These are phyloP conservation scores for Cordyceps fumosorosea DNA, from an alignment of 2,329 filamentous ascomycete genomes.

Conservation along the genomic window DNA sequence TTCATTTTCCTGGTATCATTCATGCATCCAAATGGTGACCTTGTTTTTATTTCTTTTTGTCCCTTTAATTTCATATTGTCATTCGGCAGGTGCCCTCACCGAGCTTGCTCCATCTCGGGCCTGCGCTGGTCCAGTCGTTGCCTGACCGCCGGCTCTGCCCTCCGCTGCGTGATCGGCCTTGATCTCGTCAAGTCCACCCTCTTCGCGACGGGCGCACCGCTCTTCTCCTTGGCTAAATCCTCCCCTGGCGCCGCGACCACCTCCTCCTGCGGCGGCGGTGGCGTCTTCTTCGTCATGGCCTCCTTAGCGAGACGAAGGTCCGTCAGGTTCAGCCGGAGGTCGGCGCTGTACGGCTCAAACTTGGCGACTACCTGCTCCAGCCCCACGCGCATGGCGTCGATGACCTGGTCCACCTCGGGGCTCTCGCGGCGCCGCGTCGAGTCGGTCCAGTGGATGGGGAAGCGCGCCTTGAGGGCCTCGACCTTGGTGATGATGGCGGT, in stretches of 20 bases:
- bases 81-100: slow-evolving; percentile 14
- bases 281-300: slow-evolving; percentile 36
- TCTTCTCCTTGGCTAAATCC: slow-evolving; percentile 18
- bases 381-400: slow-evolving; percentile 57
- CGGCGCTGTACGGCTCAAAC: slow-evolving; percentile 68
- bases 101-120: slow-evolving; percentile 20
- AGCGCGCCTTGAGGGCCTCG: slow-evolving; percentile 54
- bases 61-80: not conserved
- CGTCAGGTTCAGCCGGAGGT: slow-evolving; percentile 60
- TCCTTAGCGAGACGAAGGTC: slow-evolving; percentile 73
- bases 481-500: slow-evolving; percentile 62
- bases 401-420: slow-evolving; percentile 64
- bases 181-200: slow-evolving; percentile 26
- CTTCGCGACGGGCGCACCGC: slow-evolving; percentile 7
- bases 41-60: slow-evolving; percentile 2
- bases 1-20: not conserved
- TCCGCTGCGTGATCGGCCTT: slow-evolving; percentile 22
- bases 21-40: not conserved
- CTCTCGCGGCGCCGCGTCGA: slow-evolving; percentile 48
- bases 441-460: slow-evolving; percentile 75
- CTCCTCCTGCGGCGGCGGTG: slow-evolving; percentile 14
- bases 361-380: slow-evolving; percentile 59
- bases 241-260: not conserved
- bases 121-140: slow-evolving; percentile 3
- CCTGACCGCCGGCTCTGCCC: slow-evolving; percentile 17